Conservation (phyloP, 768 basidiomycete genomes). For the Psilocybe tampanensis region DNA sequence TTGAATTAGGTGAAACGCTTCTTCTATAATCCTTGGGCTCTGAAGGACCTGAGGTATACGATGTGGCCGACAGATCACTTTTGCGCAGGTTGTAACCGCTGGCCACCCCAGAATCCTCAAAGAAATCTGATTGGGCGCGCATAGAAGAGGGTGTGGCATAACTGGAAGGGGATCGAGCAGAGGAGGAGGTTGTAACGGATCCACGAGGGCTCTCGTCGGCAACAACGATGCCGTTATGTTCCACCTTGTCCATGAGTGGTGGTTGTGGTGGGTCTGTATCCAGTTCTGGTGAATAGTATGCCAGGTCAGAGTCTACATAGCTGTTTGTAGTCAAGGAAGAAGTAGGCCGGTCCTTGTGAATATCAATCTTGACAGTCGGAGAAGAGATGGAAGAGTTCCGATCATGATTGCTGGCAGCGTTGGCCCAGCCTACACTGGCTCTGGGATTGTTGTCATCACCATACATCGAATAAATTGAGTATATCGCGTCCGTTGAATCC, state of each 20-base stretch:
- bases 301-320: conserved; percentile 30
- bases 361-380: conserved; percentile 33
- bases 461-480: conserved; percentile 89
- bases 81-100: conserved; percentile 31
- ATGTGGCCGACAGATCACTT: conserved; percentile 34
- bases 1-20: conserved; percentile 31
- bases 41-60: conserved; percentile 28
- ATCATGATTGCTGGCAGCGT: conserved; percentile 26
- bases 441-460: conserved; percentile 49
- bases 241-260: conserved; percentile 12
- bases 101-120: conserved; percentile 34
- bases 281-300: conserved; percentile 28
- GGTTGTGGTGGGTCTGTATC: conserved; percentile 21
- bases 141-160: conserved; percentile 34
- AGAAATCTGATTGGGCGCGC: conserved; percentile 31
- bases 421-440: conserved; percentile 47
- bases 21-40: conserved; percentile 26
- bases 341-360: conserved; percentile 30
- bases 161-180: conserved; percentile 31
- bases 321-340: conserved; percentile 26
- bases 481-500: conserved; percentile 71
- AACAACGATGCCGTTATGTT: conserved; percentile 14
- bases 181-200: conserved; percentile 26
- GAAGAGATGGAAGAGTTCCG: conserved; percentile 26
- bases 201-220: conserved; percentile 23